Evolutionary conservation across 2,329 filamentous ascomycete species (phyloP).

Genomic region (Graphiopsis chlorocephala): DNA sequence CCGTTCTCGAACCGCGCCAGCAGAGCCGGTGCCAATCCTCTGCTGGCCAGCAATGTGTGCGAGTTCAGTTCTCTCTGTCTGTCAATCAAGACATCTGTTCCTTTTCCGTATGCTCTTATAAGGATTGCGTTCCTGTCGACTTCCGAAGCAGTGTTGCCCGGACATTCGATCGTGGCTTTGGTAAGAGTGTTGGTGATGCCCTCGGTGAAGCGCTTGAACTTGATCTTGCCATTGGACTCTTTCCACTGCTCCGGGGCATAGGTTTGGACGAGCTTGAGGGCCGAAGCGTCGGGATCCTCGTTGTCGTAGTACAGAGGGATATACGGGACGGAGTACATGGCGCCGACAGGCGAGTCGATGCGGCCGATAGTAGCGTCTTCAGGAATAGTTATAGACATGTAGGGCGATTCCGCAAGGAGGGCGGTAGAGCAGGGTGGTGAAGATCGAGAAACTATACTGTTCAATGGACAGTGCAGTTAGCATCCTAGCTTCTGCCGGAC

Average conservation of each 20-base stretch:
- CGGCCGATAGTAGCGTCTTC: constrained; percentile 21
- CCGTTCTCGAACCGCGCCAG: constrained; percentile 94
- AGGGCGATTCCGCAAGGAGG: constrained; percentile 17
- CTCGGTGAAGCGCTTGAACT: constrained; percentile 90
- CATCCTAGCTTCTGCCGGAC: constrained; percentile 14
- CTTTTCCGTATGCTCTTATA: constrained; percentile 88
- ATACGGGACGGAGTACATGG: constrained; percentile 36
- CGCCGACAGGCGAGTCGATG: constrained; percentile 33
- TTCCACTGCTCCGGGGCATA: constrained; percentile 78
- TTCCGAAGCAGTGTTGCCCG: constrained; percentile 70
- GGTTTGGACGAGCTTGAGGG: constrained; percentile 72
- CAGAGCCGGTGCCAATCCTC: constrained; percentile 79
- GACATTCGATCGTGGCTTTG: constrained; percentile 69
- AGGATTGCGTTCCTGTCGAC: constrained; percentile 83
- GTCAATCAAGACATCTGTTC: constrained; percentile 93
- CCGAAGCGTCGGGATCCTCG: constrained; percentile 73
- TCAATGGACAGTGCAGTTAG: constrained; percentile 16
- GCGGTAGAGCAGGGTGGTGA: constrained; percentile 16
- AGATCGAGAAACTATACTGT: constrained; percentile 17
- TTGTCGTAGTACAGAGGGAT: constrained; percentile 78
- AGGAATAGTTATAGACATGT: constrained; percentile 18
- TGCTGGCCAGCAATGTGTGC: constrained; percentile 81
- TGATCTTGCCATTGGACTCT: constrained; percentile 64
- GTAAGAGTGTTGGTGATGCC: constrained; percentile 95
- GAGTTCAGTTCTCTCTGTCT: constrained; percentile 66